Base-by-base conservation (phyloP, 176 grass and related monocot species). In the Chrysopogon serrulatus region DNA sequence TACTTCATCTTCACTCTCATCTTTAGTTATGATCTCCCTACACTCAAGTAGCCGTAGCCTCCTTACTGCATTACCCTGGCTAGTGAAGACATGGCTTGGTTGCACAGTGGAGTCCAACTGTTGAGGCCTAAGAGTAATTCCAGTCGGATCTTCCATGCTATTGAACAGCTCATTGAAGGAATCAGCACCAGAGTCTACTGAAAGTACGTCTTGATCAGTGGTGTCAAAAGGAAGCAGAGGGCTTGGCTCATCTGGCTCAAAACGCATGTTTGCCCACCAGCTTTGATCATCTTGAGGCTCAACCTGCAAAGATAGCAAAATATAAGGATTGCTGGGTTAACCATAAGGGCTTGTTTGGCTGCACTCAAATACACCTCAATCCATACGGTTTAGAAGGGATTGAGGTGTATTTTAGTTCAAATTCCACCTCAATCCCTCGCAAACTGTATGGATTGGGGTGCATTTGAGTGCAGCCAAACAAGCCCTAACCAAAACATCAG, bases 111-210 rank as follows among this genome's bases (percentile, higher is more conserved):
- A 26, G 42, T 71, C 74, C 13, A 21, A 35, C 57, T 84, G 89
- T 62, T 45, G 74, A 77, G 60, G 69, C 48, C 85, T 85, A 45
- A 85, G 17, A 31, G 0, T 34, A 39, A 89, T 86, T 79, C 87
- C 87, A 72, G 82, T 82, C 42, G 73, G 49, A 76, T 93, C 96
- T 16, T 93, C 93, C 85, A 85, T 84, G 51, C 21, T 74, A 65
- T 86, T 94, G 84, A 89, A 96, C 37, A 96, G 75, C 66, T 99
- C 93, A 84, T 92, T 83, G 69, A 96, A 84, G 35, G 91, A 92
- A 68, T 96, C 93, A 0, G 82, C 43, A 0, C 59, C 87, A 15
- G 91, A 90, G 72, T 86, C 90, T 19, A 92, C 80, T 4, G 90
- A 96, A 75, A 90, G 77, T 64, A 89, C 78, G 56, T 99, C 96